Base-by-base conservation (phyloP, 148 eudicot genomes). In the Polygonum maritimum region DNA sequence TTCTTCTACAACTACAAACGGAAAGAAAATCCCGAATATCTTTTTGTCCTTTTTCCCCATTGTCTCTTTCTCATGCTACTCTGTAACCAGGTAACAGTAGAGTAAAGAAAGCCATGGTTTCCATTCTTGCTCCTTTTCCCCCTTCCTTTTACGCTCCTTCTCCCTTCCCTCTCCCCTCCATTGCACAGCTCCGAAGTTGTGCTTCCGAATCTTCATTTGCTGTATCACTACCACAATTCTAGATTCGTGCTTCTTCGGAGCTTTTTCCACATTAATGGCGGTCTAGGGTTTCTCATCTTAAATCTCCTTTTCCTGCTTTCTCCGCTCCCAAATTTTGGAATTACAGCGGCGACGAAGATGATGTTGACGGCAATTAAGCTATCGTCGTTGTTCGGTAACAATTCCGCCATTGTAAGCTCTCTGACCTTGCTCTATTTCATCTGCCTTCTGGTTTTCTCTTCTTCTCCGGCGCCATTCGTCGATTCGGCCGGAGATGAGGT, bases 401-500 rank as follows among this genome's bases (percentile, higher is more conserved):
- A 36, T 16, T 35, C 44, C 45, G 71, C 44, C 44, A 38, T 67
- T 33, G 69, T 33, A 31, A 33, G 69, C 38, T 38, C 39, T 35
- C 45, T 67, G 71, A 67, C 41, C 41, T 4, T 67, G 44, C 7
- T 67, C 11, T 35, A 19, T 36, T 16, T 67, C 71, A 38, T 45
- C 6, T 67, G 41, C 44, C 36, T 67, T 67, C 11, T 67, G 41
- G 40, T 67, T 2, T 41, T 67, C 45, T 15, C 44, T 36, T 67
- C 71, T 36, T 67, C 69, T 18, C 18, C 8, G 89, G 82, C 18
- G 97, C 89, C 76, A 65, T 93, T 73, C 86, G 86, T 33, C 85
- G 97, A 21, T 16, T 49, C 22, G 26, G 60, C 71, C 44, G 45
- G 79, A 3, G 88, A 85, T 12, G 98, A 94, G 75, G 69, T 94